Evolutionary conservation across 2,329 filamentous ascomycete species (phyloP).

Genomic region (Xylariomycetidae sp.): DNA sequence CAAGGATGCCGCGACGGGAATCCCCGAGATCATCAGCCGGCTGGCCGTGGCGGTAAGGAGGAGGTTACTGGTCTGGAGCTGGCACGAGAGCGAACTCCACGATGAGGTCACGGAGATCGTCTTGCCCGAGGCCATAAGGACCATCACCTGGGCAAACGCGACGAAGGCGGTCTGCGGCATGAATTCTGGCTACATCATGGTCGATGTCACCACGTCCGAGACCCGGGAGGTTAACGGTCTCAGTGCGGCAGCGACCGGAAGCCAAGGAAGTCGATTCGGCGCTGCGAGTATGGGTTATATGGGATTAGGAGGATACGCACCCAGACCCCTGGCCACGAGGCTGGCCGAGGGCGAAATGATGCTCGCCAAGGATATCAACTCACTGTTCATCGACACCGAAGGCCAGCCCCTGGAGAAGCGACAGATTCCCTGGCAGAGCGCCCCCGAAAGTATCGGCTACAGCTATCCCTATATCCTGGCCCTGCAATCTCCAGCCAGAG

Average conservation of each 20-base stretch:
- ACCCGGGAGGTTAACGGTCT: slow-evolving; percentile 76
- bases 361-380: slow-evolving; percentile 97
- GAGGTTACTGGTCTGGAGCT: slow-evolving; percentile 85
- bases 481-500: slow-evolving; percentile 77
- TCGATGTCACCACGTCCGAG: slow-evolving; percentile 72
- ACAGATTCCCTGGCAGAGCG: slow-evolving; percentile 86
- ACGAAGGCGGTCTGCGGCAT: slow-evolving; percentile 85
- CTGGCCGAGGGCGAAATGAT: slow-evolving; percentile 80
- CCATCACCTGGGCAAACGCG: slow-evolving; percentile 84
- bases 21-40: slow-evolving; percentile 88
- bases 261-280: slow-evolving; percentile 71
- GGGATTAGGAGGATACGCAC: slow-evolving; percentile 86
- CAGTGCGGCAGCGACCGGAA: slow-evolving; percentile 58
- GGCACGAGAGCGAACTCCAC: slow-evolving; percentile 88
- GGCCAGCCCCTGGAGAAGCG: slow-evolving; percentile 78
- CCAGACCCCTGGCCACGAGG: slow-evolving; percentile 81
- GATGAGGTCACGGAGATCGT: slow-evolving; percentile 71
- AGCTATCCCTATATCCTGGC: slow-evolving; percentile 95
- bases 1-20: slow-evolving; percentile 78
- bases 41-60: slow-evolving; percentile 91
- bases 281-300: slow-evolving; percentile 95
- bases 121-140: slow-evolving; percentile 78
- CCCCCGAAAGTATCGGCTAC: slow-evolving; percentile 89
- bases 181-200: slow-evolving; percentile 84
- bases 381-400: slow-evolving; percentile 80